Conservation (phyloP, 164 flowering plant genomes). For the Stephania yunnanensis region DNA sequence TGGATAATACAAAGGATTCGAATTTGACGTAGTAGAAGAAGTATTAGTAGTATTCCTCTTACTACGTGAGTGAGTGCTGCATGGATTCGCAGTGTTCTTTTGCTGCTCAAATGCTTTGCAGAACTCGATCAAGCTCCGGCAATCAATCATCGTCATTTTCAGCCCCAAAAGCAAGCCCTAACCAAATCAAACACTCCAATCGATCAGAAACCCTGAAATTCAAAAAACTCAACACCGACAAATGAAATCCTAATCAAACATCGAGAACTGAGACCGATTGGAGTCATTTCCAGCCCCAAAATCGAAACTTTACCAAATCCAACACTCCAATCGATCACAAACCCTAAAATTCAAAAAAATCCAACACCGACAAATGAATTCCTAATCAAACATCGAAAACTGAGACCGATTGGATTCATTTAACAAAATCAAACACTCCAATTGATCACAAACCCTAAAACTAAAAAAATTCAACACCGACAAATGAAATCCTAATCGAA, state of each 20-base stretch:
- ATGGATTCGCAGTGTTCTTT: constrained; percentile 22
- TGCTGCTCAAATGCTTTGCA: constrained; percentile 49
- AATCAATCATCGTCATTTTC: constrained; percentile 45
- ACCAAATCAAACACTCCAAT: background rate
- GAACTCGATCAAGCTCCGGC: constrained; percentile 53
- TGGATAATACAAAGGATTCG: constrained; percentile 29
- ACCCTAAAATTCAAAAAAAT: background rate
- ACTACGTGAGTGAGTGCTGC: constrained; percentile 19
- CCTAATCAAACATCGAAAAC: too few relatives aligned
- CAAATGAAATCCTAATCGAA: background rate
- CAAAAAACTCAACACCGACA: too few relatives aligned
- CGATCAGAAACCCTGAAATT: background rate
- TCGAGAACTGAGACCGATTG: too few relatives aligned
- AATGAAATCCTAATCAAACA: too few relatives aligned
- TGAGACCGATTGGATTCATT: too few relatives aligned
- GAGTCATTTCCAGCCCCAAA: too few relatives aligned
- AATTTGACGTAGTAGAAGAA: background rate
- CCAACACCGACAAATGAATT: too few relatives aligned
- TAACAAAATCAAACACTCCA: background rate
- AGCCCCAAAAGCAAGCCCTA: background rate
- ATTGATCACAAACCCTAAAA: background rate
- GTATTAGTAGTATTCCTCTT: constrained; percentile 20
- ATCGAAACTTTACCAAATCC: too few relatives aligned
- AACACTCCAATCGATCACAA: background rate
- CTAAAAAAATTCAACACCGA: background rate